These are phyloP conservation scores for Geosiphon pyriformis DNA, from an alignment of 192 early-diverging fungal species.

Conservation along the genomic window DNA sequence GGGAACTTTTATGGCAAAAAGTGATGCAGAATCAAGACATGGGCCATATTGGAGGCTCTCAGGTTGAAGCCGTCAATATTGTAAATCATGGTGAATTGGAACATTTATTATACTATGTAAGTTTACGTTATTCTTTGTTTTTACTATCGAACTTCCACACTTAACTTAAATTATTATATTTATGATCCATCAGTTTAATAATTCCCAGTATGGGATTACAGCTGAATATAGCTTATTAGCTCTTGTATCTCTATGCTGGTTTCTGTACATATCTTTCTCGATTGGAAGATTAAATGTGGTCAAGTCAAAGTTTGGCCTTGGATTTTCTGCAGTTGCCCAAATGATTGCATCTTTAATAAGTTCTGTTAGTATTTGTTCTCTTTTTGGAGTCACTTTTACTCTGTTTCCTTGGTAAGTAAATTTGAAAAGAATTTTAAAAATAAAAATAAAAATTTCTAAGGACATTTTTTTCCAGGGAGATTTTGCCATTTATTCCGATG, in stretches of 20 bases:
- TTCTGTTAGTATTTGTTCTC: constrained; percentile 58
- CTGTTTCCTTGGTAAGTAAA: constrained; percentile 59
- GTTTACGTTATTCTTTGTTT: neutral
- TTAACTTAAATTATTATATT: constrained; percentile 7
- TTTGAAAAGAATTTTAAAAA: too few relatives aligned
- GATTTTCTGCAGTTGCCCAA: constrained; percentile 61
- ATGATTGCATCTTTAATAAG: constrained; percentile 57
- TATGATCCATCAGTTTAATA: constrained; percentile 3
- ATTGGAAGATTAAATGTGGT: constrained; percentile 63
- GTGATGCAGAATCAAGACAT: constrained; percentile 10
- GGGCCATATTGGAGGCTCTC: neutral
- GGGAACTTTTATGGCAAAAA: constrained; percentile 41
- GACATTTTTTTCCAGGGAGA: constrained; percentile 61
- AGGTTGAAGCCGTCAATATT: constrained; percentile 9
- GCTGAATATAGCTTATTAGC: constrained; percentile 41
- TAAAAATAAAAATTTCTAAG: too few relatives aligned
- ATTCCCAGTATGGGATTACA: neutral
- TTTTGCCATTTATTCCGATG: constrained; percentile 62
- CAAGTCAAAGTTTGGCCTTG: constrained; percentile 71
- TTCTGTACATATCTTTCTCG: constrained; percentile 63
- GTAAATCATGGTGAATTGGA: constrained; percentile 29
- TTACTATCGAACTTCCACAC: neutral
- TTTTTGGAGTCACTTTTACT: constrained; percentile 51
- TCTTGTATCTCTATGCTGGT: constrained; percentile 58
- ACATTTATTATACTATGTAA: constrained; percentile 39